Conservation (phyloP, 495 filamentous ascomycete species). For the Aspergillus funiculosus region DNA sequence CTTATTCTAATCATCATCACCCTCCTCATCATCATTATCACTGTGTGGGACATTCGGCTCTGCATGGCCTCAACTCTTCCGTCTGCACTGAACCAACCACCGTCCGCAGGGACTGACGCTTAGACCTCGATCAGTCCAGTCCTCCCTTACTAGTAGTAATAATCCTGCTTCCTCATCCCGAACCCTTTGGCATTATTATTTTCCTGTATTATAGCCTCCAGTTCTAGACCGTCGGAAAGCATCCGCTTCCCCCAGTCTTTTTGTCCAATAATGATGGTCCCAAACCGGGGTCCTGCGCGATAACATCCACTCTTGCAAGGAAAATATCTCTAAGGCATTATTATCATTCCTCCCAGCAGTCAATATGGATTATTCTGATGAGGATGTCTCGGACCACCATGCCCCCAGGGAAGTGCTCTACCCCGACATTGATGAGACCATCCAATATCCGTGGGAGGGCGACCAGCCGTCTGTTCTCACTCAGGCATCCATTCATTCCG, state of each 20-base stretch:
- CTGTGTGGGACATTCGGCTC: too few species aligned
- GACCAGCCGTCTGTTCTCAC: slow-evolving; percentile 12
- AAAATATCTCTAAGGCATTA: too few species aligned
- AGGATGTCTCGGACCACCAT: slow-evolving; percentile 17
- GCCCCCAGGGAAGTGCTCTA: slow-evolving; percentile 26
- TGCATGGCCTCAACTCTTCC: slow-evolving; percentile 1
- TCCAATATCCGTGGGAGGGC: slow-evolving; percentile 36
- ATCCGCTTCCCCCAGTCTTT: too few species aligned
- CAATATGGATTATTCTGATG: slow-evolving; percentile 24
- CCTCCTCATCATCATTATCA: neutral
- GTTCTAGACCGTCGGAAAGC: too few species aligned
- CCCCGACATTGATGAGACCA: slow-evolving; percentile 35
- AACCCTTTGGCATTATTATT: too few species aligned
- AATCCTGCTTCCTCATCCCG: neutral
- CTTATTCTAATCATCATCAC: neutral
- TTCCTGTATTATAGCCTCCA: too few species aligned
- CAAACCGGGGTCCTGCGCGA: too few species aligned
- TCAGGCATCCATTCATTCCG: slow-evolving; percentile 22
- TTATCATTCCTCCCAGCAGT: neutral
- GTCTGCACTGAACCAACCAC: slow-evolving; percentile 1
- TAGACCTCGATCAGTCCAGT: too few species aligned
- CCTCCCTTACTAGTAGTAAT: neutral
- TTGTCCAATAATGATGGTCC: too few species aligned
- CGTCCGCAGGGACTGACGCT: neutral
- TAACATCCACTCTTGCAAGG: too few species aligned